Conservation (phyloP, 768 basidiomycete genomes). For the Pisolithus albus region DNA sequence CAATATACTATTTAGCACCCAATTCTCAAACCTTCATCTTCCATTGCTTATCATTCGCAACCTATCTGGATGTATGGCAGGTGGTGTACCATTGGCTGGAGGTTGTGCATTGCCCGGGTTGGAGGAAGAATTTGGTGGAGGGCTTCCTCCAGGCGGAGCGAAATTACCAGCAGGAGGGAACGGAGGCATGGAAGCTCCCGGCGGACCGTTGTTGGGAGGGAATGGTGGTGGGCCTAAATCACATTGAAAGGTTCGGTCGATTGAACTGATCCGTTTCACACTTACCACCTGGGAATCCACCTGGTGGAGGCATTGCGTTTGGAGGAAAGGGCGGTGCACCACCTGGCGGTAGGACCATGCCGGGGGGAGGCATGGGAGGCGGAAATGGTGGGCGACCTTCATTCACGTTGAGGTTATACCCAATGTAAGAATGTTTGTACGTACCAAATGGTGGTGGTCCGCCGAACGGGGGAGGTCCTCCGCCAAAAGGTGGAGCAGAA, state of each 20-base stretch:
- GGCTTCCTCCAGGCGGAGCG: conserved; percentile 36
- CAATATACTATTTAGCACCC: neutral
- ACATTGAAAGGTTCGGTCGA: conserved; percentile 1
- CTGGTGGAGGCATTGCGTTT: conserved; percentile 42
- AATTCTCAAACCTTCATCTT: conserved; percentile 8
- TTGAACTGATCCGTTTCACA: conserved; percentile 3
- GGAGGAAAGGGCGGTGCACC: conserved; percentile 74
- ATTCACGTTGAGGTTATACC: conserved; percentile 5
- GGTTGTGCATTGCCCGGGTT: conserved; percentile 20
- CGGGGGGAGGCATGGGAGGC: conserved; percentile 39
- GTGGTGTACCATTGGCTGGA: conserved; percentile 41
- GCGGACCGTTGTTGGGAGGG: conserved; percentile 35
- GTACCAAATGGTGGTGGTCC: conserved; percentile 30
- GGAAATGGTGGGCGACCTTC: conserved; percentile 66
- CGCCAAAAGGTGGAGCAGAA: conserved; percentile 33
- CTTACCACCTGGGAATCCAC: conserved; percentile 45
- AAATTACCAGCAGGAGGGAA: conserved; percentile 28
- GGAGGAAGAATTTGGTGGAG: conserved; percentile 39
- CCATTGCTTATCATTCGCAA: conserved; percentile 65
- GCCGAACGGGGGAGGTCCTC: conserved; percentile 29
- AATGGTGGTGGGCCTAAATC: conserved; percentile 41
- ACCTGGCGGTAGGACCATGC: conserved; percentile 48
- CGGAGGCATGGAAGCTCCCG: conserved; percentile 24
- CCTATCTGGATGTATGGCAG: conserved; percentile 81
- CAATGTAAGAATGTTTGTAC: conserved; percentile 1